Evolutionary conservation across 306 rosid genomes (phyloP).

Genomic region (Lablab purpureus): DNA sequence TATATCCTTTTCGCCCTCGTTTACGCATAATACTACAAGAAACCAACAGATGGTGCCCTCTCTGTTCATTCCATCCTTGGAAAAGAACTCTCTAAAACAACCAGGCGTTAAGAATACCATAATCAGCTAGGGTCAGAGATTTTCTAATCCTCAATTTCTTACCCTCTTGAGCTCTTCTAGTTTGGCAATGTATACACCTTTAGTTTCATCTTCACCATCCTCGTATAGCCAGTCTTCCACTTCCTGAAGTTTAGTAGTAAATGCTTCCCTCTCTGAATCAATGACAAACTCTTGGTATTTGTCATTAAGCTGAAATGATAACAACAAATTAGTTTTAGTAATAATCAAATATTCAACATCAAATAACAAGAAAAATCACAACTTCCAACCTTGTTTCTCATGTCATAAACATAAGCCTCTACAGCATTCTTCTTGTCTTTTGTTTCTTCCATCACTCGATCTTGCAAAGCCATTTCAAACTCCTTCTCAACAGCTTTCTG

Average conservation of each 20-base stretch:
- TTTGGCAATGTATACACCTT: conserved; percentile 88
- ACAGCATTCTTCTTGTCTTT: conserved; percentile 96
- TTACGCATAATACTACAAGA: not conserved
- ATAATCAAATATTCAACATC: not conserved
- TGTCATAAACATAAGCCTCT: conserved; percentile 93
- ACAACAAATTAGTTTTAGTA: conserved; percentile 19
- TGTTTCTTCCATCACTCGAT: conserved; percentile 96
- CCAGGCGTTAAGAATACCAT: not conserved
- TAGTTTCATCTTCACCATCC: conserved; percentile 97
- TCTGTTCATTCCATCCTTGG: not conserved
- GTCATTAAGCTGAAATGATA: conserved; percentile 71
- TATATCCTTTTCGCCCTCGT: not conserved
- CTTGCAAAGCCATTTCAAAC: conserved; percentile 98
- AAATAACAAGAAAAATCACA: not conserved
- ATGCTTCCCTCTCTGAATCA: conserved; percentile 69
- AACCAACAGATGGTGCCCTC: not conserved
- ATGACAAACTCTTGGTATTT: conserved; percentile 79
- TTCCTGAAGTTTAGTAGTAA: conserved; percentile 76
- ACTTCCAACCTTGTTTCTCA: conserved; percentile 86
- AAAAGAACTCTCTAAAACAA: conserved; percentile 10
- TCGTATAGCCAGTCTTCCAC: conserved; percentile 97
- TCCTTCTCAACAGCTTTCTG: conserved; percentile 91
- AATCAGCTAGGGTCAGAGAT: not conserved
- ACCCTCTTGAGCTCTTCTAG: conserved; percentile 96
- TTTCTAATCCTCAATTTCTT: not conserved